A percentile compares a stretch with the other conserved stretches of the same genome.
Evolutionary conservation across 148 eudicot species (phyloP).

Genomic region (Rhododendron kiyosumense): DNA sequence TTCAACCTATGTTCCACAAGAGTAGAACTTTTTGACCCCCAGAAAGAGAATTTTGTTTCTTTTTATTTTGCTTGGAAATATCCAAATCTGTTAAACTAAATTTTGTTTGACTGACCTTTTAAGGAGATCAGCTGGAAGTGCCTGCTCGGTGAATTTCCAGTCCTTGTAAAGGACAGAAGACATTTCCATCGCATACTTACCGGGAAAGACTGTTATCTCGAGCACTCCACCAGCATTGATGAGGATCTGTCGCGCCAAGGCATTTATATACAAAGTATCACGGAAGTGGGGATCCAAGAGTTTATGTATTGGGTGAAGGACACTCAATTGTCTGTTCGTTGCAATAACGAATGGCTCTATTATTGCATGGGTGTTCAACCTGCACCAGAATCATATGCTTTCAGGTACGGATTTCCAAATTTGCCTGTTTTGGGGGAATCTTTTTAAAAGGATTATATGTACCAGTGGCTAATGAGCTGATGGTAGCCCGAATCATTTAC

Average conservation of each 20-base stretch:
- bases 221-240: constrained; percentile 4
- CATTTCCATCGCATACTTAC: not conserved
- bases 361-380: not conserved
- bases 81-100: not conserved
- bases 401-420: not conserved
- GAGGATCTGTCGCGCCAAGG: not conserved
- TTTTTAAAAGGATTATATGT: not conserved
- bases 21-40: not conserved
- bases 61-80: not conserved
- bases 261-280: not conserved
- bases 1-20: not conserved
- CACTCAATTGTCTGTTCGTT: not conserved
- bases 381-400: not conserved
- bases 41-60: not conserved
- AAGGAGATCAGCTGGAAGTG: not conserved
- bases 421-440: not conserved
- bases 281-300: not conserved
- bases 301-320: not conserved
- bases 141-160: not conserved
- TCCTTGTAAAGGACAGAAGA: not conserved
- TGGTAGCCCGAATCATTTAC: constrained; percentile 92
- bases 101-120: not conserved
- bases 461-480: constrained; percentile 95
- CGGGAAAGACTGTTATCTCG: not conserved
- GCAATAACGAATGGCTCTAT: not conserved